These are phyloP conservation scores for Begonia peltatifolia DNA, from an alignment of 306 rosid genomes.

Conservation along the genomic window DNA sequence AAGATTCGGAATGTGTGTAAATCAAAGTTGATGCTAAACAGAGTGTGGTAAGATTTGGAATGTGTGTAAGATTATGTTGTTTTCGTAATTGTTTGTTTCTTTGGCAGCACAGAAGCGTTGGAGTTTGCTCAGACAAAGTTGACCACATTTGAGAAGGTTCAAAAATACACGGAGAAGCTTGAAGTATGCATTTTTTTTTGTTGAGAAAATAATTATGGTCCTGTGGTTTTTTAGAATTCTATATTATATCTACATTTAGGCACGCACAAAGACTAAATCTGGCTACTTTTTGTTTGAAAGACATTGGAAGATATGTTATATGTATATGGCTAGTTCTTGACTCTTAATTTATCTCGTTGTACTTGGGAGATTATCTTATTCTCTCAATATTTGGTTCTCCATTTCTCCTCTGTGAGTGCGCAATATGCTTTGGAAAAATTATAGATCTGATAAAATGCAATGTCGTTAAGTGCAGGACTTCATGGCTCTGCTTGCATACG, in stretches of 20 bases:
- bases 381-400: too few species aligned
- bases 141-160: conserved; percentile 65
- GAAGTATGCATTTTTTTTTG: conserved; percentile 27
- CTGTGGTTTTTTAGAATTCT: background rate
- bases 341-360: too few species aligned
- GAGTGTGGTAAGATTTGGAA: too few species aligned
- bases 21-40: too few species aligned
- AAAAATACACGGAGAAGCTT: conserved; percentile 39
- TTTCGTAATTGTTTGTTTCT: conserved; percentile 20
- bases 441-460: background rate
- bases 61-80: conserved; percentile 4
- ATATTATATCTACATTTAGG: background rate
- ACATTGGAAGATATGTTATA: too few species aligned
- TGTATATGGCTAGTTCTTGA: too few species aligned
- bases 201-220: background rate
- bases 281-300: too few species aligned
- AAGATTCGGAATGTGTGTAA: background rate
- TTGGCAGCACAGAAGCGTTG: conserved; percentile 95
- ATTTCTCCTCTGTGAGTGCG: too few species aligned
- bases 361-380: too few species aligned
- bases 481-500: conserved; percentile 79
- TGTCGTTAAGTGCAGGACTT: conserved; percentile 36
- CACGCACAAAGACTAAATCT: too few species aligned
- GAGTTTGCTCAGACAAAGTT: conserved; percentile 70
- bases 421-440: background rate